Conservation (phyloP, 2,329 filamentous ascomycete species). For the Ceratocystis diversiconidia region DNA sequence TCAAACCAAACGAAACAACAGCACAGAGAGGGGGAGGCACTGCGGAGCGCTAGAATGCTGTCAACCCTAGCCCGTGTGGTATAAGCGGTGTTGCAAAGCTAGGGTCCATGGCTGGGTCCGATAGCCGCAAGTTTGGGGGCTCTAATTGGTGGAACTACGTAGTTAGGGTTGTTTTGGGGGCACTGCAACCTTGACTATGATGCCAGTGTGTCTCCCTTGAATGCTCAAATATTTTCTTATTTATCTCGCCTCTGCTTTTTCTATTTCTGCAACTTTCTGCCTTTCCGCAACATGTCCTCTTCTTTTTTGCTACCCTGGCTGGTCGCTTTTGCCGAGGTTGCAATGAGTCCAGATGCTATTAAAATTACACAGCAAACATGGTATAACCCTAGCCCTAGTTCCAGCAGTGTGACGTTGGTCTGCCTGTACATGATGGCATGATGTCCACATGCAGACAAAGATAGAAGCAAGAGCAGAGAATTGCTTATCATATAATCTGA, state of each 20-base stretch:
- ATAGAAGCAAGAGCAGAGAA: too few relatives aligned
- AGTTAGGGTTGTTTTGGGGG: neutral
- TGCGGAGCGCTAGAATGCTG: too few relatives aligned
- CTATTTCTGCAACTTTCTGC: neutral
- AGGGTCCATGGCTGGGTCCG: neutral
- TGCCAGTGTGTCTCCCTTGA: neutral
- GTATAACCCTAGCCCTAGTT: neutral
- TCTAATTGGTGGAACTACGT: neutral
- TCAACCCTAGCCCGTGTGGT: neutral
- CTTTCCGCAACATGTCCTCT: neutral
- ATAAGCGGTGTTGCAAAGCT: neutral
- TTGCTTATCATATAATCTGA: neutral
- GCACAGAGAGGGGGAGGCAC: neutral
- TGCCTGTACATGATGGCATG: neutral
- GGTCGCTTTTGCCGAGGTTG: neutral
- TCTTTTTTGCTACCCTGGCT: neutral
- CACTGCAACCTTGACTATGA: neutral
- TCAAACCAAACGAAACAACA: constrained; percentile 3
- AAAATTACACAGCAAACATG: neutral
- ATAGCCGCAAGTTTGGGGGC: neutral
- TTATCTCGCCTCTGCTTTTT: neutral
- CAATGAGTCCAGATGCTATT: neutral
- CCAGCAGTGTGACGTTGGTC: neutral
- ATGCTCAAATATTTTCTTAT: too few relatives aligned
- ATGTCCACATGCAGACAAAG: neutral